Evolutionary conservation across 768 basidiomycete species (phyloP), one percentile per base, ranked within the genome.

Genomic region (Tephrocybe rancida): DNA sequence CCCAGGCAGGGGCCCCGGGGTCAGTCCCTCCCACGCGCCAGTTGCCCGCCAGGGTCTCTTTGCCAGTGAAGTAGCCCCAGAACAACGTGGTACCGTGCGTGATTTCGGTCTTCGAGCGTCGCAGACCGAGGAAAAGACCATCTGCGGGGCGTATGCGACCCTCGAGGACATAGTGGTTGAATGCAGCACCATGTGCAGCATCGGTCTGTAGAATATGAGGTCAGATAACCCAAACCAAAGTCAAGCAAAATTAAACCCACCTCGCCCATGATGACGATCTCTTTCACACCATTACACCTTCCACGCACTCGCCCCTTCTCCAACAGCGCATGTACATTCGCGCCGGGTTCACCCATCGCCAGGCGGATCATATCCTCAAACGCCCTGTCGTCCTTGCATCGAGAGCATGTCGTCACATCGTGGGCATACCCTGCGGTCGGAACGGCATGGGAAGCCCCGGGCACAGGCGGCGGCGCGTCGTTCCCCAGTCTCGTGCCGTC

Each of bases 31-130:
- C 78, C 60, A 73, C 71, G 42, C 89, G 75, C 90, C 89, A 90
- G 52, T 83, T 85, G 4, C 90, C 90, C 14, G 88, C 86, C 55
- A 90, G 80, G 52, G 79, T 87, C 52, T 79, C 69, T 8, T 79
- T 81, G 0, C 82, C 87, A 5, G 86, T 78, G 43, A 92, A 57
- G 63, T 90, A 91, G 5, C 90, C 90, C 27, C 83, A 87, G 59
- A 90, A 85, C 37, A 90, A 75, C 61, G 72, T 35, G 6, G 43
- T 47, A 19, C 34, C 24, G 19, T 30, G 38, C 8, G 2, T 21
- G 5, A 7, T 19, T 5, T 19, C 26, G 35, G 46, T 53, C 27
- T 22, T 14, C 2, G 46, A 24, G 11, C 38, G 41, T n/a, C 46
- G 35, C 19, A 48, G 8, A 18, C 27, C 47, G 13, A 54, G 39